phyloP scores from a whole-genome alignment of 1,284 basidiomycete species.

The Cystobasidium sp. region DNA sequence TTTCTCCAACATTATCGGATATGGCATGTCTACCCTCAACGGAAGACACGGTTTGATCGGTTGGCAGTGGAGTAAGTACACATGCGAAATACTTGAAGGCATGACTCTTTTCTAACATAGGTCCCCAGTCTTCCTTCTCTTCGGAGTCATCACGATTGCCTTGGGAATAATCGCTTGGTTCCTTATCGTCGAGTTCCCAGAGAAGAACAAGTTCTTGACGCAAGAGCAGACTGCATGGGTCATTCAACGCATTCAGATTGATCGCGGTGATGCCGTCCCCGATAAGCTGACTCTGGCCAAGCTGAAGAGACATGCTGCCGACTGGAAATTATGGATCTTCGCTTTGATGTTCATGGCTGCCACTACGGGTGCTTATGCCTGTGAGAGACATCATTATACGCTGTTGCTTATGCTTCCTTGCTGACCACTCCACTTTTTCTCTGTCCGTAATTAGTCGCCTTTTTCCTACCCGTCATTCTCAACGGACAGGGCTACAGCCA shows the following conservation, averaged over 20 bases:
- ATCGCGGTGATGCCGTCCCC: slow-evolving; percentile 59
- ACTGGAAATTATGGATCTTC: slow-evolving; percentile 60
- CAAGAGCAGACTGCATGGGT: slow-evolving; percentile 57
- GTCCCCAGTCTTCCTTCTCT: slow-evolving; percentile 47
- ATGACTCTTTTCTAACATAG: neutral
- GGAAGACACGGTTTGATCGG: slow-evolving; percentile 51
- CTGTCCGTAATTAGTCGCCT: no score
- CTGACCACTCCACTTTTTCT: no score
- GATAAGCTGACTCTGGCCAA: slow-evolving; percentile 58
- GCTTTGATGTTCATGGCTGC: slow-evolving; percentile 57
- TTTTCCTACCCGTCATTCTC: slow-evolving; percentile 60
- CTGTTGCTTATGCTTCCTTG: neutral
- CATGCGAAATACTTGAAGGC: neutral
- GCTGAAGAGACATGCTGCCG: slow-evolving; percentile 55
- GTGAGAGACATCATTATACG: no score
- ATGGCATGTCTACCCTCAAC: slow-evolving; percentile 54
- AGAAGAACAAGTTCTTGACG: slow-evolving; percentile 60
- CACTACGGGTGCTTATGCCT: slow-evolving; percentile 48
- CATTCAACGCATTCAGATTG: slow-evolving; percentile 58
- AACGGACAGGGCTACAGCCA: slow-evolving; percentile 57
- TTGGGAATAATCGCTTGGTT: slow-evolving; percentile 55
- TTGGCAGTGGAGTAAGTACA: slow-evolving; percentile 54
- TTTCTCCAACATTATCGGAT: slow-evolving; percentile 59
- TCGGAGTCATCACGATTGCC: slow-evolving; percentile 55
- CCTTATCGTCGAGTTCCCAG: slow-evolving; percentile 59